Base-by-base conservation (phyloP, 1,139 yeast species). In the Protomyces lactucae-debilis region DNA sequence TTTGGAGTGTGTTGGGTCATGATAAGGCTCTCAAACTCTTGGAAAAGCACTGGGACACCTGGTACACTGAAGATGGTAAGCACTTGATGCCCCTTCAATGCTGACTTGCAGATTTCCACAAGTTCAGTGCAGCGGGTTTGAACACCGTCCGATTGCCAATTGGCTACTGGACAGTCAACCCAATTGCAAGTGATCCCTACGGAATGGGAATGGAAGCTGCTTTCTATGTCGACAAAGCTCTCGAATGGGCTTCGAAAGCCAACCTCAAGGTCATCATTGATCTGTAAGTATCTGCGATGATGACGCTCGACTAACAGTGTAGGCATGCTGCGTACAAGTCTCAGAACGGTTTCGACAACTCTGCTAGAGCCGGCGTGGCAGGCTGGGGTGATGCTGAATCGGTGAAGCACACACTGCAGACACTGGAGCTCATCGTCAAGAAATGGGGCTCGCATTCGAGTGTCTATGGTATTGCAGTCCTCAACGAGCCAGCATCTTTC, bases 291-390 rank as follows among this genome's bases (percentile, higher is more conserved):
- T 21, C 23, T 21, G 23, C 23, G 23, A 21, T 21, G 23, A 21
- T 2, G 23, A 21, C 23, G 23, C 23, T 21, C 23, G 92, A 21
- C 23, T 21, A 2, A 21, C 23, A 21, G 23, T 21, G 3, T 2
- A 21, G 23, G 23, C 23, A 21, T 21, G 23, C 32, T 28, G 32
- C 32, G 32, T 1, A 4, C 32, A 28, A 28, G n/a, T 87, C 96
- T 25, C 98, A 92, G 76, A 92, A 92, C 53, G 97, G 97, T 25
- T 93, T 91, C 74, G 99, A 92, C 75, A 92, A 92, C 77, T 89
- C 97, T 10, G 99, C 98, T 35, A 77, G 83, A 68, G 82, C 96
- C 71, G 97, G 88, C 72, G 68, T 72, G 6, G 71, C 81, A 65
- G 77, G 78, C 10, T 68, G 69, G 69, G 86, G 85, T 74, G 73